Evolutionary conservation across 1,284 basidiomycete species (phyloP).

Genomic region (Ustilago nuda): DNA sequence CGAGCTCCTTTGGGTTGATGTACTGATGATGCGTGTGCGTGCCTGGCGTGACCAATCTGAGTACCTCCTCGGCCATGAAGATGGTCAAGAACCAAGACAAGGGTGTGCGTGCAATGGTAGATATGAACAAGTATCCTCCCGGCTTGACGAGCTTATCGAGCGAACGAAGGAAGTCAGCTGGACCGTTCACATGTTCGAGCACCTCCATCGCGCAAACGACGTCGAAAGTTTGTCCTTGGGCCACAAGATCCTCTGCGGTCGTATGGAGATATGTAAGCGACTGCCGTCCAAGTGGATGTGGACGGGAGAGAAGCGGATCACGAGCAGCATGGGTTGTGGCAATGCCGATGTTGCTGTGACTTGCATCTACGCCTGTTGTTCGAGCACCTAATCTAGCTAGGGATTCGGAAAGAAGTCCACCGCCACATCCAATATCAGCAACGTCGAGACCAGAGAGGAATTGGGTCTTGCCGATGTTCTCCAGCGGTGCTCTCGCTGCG

Average conservation of each 20-base stretch:
- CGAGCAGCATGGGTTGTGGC: slow-evolving; percentile 83
- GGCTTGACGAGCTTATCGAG: slow-evolving; percentile 73
- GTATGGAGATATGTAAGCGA: slow-evolving; percentile 79
- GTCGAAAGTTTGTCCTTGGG: slow-evolving; percentile 77
- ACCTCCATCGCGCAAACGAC: slow-evolving; percentile 98
- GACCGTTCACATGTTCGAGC: slow-evolving; percentile 95
- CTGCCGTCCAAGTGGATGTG: slow-evolving; percentile 20
- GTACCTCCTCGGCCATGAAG: slow-evolving; percentile 85
- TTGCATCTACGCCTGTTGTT: slow-evolving; percentile 90
- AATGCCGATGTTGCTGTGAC: slow-evolving; percentile 84
- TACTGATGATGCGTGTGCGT: slow-evolving; percentile 94
- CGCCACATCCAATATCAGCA: slow-evolving; percentile 92
- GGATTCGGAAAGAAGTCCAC: slow-evolving; percentile 92
- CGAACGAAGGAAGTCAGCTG: slow-evolving; percentile 76
- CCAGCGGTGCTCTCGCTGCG: slow-evolving; percentile 64
- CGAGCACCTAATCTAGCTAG: slow-evolving; percentile 87
- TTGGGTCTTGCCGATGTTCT: slow-evolving; percentile 63
- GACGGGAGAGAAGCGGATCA: slow-evolving; percentile 74
- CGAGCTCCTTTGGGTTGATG: slow-evolving; percentile 88
- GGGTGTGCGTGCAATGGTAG: slow-evolving; percentile 94
- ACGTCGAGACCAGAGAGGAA: slow-evolving; percentile 75
- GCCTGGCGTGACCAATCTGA: slow-evolving; percentile 82
- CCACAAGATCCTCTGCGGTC: slow-evolving; percentile 80
- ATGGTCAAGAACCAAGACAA: slow-evolving; percentile 91
- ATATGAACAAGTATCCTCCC: slow-evolving; percentile 93